Conservation (phyloP, 1,284 basidiomycete genomes). For the Pisolithus thermaeus region DNA sequence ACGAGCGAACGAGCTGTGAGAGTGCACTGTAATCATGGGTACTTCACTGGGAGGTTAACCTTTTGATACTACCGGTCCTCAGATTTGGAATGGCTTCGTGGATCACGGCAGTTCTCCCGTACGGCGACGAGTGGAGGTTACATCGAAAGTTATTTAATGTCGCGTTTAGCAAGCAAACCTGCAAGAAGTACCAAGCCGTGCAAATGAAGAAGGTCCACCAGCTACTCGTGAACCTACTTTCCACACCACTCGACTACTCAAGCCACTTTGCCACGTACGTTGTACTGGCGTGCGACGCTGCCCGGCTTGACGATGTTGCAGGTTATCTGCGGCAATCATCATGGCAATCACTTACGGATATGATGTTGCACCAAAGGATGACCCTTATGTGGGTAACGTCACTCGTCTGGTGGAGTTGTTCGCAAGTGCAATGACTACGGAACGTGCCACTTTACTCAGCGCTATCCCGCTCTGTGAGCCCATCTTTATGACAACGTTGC, state of each 20-base stretch:
- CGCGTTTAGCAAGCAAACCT: slow-evolving; percentile 16
- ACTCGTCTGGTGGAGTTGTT: background rate
- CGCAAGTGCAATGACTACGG: slow-evolving; percentile 13
- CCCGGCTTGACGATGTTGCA: background rate
- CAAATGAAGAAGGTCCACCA: slow-evolving; percentile 19
- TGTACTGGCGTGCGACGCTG: background rate
- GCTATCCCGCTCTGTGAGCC: slow-evolving; percentile 20
- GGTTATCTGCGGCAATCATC: slow-evolving; percentile 18
- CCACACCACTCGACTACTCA: slow-evolving; percentile 20
- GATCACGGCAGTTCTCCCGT: slow-evolving; percentile 29
- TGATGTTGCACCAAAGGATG: slow-evolving; percentile 10
- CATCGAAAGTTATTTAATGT: slow-evolving; percentile 29
- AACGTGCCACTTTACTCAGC: slow-evolving; percentile 16
- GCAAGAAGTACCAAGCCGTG: slow-evolving; percentile 14
- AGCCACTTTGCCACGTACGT: slow-evolving; percentile 21
- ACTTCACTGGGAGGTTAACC: too few species aligned
- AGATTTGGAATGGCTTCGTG: slow-evolving; percentile 23
- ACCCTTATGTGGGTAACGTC: slow-evolving; percentile 13
- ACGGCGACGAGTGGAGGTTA: slow-evolving; percentile 24
- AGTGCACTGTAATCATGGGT: background rate
- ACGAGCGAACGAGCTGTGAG: slow-evolving; percentile 21
- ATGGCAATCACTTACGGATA: slow-evolving; percentile 22
- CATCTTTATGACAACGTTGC: slow-evolving; percentile 10
- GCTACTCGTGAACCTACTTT: slow-evolving; percentile 15
- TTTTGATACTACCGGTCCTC: too few species aligned